Evolutionary conservation across 2,329 filamentous ascomycete genomes (phyloP), one percentile per base, ranked within the genome.

Genomic region (Penicillium sp.): DNA sequence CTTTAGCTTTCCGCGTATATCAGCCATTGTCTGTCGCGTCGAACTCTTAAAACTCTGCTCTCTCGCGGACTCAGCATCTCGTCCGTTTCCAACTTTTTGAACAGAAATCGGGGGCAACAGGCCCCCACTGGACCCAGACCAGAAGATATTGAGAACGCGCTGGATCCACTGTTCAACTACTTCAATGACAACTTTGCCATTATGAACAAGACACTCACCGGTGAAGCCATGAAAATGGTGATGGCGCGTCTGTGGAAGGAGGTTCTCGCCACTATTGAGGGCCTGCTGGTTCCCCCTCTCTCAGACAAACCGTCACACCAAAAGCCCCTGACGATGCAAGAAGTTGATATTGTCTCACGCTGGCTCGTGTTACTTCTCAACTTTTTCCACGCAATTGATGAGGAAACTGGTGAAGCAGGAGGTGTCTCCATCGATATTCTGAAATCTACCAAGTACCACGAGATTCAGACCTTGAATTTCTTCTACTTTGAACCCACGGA

Each of bases 181-280:
- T 98, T 98, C 66, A 89, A 98, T 67, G 92, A 96, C 67, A 98
- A 98, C 65, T 98, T 98, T 71, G 89, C 90, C 51, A 95, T 97
- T 60, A 95, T 98, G 91, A 96, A 97, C 73, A 84, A 93, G 70
- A 96, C 92, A 0, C 77, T 98, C 49, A 97, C 93, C 1, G 87
- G 90, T 50, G 86, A 89, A 49, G 95, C 93, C n/a, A 96, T 98
- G 92, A 84, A 91, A 61, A 91, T 93, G 67, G 93, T 98, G 61
- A 98, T 98, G 93, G 95, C 90, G 20, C 84, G 93, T 39, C 75
- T 98, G 5, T 98, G 93, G 93, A 98, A 98, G 72, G 93, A 98
- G 69, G 91, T 95, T 0, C 78, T 98, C 13, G 84, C 91, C 60
- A 95, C 92, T 0, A 87, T 97, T 56, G 93, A 98, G 72, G 81